Base-by-base conservation (phyloP, 345 rosid genomes). In the Heritiera fomes region DNA sequence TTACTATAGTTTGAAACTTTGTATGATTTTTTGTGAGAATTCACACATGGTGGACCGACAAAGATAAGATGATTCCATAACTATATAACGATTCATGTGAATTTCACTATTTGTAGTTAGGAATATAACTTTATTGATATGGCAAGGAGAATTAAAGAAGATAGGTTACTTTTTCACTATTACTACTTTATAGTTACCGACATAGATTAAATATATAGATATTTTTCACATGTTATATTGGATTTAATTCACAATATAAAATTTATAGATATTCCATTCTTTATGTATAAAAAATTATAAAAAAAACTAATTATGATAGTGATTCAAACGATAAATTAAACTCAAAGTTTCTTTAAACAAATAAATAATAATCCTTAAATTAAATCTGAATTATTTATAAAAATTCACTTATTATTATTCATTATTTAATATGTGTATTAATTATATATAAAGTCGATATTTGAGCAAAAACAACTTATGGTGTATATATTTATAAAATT, bases 21-120 rank as follows among this genome's bases (percentile, higher is more conserved):
- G n/a, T 70, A 4, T 23, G n/a, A 1, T 55, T 38, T 8, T 14
- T 49, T 34, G 34, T 49, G 12, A 28, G 41, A 70, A 9, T 53
- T 72, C 75, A 72, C 15, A 53, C 46, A 34, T 53, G 71, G n/a
- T 55, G 75, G 62, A 72, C 62, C 75, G 62, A 72, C 75, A 46
- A 53, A 53, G 49, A 34, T 10, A 18, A 53, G 23, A 8, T 72
- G 63, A 17, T 34, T 17, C 45, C 60, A 30, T 70, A 70, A 28
- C 5, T 23, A 23, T 7, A 49, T 50, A 34, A 72, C 5, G 62
- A 18, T 34, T 72, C 75, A 53, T 53, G 30, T 72, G 75, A 72
- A 72, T 55, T 72, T 34, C 60, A 72, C 43, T 18, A 17, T 72
- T 53, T 52, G 18, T 20, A 20, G 53, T 10, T 45, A 68, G 38